phyloP scores from a whole-genome alignment of 2,329 filamentous ascomycete species.

The Cordyceps cicadae region DNA sequence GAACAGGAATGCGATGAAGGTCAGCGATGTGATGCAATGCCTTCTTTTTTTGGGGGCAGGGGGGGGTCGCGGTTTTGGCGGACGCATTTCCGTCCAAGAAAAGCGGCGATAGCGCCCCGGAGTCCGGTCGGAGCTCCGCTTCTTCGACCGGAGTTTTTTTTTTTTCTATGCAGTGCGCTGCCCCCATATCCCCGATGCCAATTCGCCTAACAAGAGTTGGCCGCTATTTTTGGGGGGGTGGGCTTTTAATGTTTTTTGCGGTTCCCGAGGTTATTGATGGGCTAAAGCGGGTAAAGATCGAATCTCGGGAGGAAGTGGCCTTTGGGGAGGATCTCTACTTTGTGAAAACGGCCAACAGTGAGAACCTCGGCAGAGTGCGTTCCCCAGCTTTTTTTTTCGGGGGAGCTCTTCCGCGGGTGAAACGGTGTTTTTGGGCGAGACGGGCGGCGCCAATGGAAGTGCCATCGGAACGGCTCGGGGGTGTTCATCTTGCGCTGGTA shows the following conservation, averaged over 20 bases:
- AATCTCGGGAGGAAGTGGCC: neutral
- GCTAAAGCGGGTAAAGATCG: constrained; percentile 6
- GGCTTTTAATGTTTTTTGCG: neutral
- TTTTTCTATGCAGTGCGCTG: no score
- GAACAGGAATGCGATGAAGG: no score
- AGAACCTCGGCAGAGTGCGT: neutral
- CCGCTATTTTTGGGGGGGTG: neutral
- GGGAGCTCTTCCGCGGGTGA: neutral
- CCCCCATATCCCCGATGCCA: neutral
- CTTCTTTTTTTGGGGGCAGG: no score
- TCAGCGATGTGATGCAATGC: neutral
- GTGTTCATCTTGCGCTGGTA: neutral
- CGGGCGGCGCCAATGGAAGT: neutral
- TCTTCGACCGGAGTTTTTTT: constrained; percentile 6
- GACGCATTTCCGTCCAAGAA: neutral
- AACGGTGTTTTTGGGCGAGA: neutral
- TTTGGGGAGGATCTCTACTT: no score
- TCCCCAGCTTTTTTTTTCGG: neutral
- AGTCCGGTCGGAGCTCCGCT: constrained; percentile 11
- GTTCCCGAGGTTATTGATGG: constrained; percentile 6
- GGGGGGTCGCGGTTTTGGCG: no score
- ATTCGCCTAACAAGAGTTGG: neutral
- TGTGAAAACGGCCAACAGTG: no score
- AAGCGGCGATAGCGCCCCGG: constrained; percentile 8
- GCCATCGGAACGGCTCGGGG: constrained; percentile 1